Conservation (phyloP, 257 asterid genomes). For the Datura wrightii region DNA sequence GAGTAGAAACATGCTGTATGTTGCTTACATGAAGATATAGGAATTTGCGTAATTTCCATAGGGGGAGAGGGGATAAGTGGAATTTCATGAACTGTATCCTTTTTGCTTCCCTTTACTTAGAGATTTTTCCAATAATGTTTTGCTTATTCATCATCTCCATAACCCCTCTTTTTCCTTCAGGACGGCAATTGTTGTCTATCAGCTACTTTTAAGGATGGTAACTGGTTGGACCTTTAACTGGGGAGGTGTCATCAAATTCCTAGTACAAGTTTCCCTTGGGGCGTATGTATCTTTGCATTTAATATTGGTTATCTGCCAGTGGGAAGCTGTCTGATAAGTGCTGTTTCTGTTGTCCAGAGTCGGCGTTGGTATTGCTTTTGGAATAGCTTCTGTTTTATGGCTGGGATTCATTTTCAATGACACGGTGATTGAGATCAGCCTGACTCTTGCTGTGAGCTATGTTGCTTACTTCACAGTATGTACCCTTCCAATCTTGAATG, state of each 20-base stretch:
- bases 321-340: constrained; percentile 40
- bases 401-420: constrained; percentile 97
- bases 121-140: neutral
- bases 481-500: constrained; percentile 36
- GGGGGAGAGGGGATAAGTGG: neutral
- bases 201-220: constrained; percentile 83
- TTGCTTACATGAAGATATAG: neutral
- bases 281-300: constrained; percentile 71
- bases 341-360: constrained; percentile 61
- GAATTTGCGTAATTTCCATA: neutral
- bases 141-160: constrained; percentile 13
- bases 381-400: constrained; percentile 88
- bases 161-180: constrained; percentile 57
- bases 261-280: constrained; percentile 81
- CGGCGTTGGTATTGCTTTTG: constrained; percentile 86
- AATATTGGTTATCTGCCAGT: constrained; percentile 29
- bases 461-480: constrained; percentile 90
- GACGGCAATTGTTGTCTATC: constrained; percentile 95
- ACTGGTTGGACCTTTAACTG: constrained; percentile 75
- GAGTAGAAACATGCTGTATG: neutral
- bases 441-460: constrained; percentile 98
- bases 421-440: constrained; percentile 86
- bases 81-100: neutral
- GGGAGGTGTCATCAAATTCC: constrained; percentile 72
- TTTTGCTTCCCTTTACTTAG: neutral